Base-by-base conservation (phyloP, 2,329 filamentous ascomycete species). In the Ophiostoma piceae region DNA sequence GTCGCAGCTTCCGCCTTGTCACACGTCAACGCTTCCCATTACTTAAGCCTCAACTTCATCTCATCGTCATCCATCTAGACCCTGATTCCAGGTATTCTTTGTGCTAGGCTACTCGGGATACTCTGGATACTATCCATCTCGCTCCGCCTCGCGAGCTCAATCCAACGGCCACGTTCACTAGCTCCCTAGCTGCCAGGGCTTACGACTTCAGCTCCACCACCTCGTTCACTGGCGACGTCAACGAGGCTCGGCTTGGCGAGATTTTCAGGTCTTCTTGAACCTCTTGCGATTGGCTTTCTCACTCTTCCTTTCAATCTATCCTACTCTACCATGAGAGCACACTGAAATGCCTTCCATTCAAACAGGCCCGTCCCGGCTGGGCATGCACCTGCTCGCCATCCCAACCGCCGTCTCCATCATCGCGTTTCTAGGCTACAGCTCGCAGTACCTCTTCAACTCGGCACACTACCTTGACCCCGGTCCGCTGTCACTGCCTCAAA, bases 401-500 rank as follows among this genome's bases (percentile, higher is more conserved):
- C 90, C 90, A 16, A 84, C 82, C 71, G 90, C 91, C 64, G 87
- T 87, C 73, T 69, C 82, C 8, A 80, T 94, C 16, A 90, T 94
- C 71, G 76, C 80, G 68, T 91, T 92, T 76, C 84, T 94, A 3
- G 86, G 87, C 72, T 92, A 90, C 80, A 85, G 86, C 67, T 90
- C 91, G 4, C 92, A 94, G 79, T 85, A 83, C 76, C 82, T 94
- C 66, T 91, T 94, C 77, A 78, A 84, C 74, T 79, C 85, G 72
- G 83, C 87, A 43, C 82, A 84, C 1, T 80, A 84, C 73, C 83
- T 90, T 72, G 81, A 83, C 12, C 87, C 87, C 0, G 87, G 86
- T 1, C 88, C 89, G 1, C 81, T 90, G 32, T 84, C 84, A 3
- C 78, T 77, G 70, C 77, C 79, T 70, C 83, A 94, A 77, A 81